phyloP scores from a whole-genome alignment of 192 early-diverging fungal genomes.

The Haplosporangium gracile region DNA sequence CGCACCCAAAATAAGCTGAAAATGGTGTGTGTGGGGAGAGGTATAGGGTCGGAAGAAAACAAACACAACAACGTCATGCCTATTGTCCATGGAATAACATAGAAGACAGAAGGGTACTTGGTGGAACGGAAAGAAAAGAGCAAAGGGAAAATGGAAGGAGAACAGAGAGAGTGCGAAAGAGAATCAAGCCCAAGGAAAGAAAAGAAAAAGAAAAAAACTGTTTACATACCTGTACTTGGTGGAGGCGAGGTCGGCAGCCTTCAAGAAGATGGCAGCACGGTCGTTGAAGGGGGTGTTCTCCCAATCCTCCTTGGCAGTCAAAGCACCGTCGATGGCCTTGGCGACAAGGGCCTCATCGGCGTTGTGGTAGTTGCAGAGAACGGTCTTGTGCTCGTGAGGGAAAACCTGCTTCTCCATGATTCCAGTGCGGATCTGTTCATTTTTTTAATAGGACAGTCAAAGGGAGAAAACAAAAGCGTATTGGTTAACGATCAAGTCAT shows the following conservation, averaged over 20 bases:
- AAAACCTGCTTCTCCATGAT: slow-evolving; percentile 79
- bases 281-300: slow-evolving; percentile 95
- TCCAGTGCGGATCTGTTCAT: slow-evolving; percentile 65
- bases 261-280: slow-evolving; percentile 95
- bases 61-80: not conserved
- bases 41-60: not conserved
- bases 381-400: slow-evolving; percentile 86
- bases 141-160: too few relatives aligned
- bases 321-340: slow-evolving; percentile 89
- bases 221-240: slow-evolving; percentile 87
- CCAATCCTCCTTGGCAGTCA: slow-evolving; percentile 89
- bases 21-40: not conserved
- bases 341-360: slow-evolving; percentile 78
- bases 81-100: not conserved
- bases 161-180: not conserved
- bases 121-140: not conserved
- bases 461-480: not conserved
- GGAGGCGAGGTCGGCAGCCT: slow-evolving; percentile 94
- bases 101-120: not conserved
- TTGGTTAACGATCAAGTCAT: not conserved
- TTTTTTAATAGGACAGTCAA: not conserved
- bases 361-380: slow-evolving; percentile 88
- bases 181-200: not conserved
- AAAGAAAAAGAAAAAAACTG: not conserved
- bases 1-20: not conserved